Evolutionary conservation across 2,329 filamentous ascomycete genomes (phyloP).

Genomic region (Aspergillus glaucus): DNA sequence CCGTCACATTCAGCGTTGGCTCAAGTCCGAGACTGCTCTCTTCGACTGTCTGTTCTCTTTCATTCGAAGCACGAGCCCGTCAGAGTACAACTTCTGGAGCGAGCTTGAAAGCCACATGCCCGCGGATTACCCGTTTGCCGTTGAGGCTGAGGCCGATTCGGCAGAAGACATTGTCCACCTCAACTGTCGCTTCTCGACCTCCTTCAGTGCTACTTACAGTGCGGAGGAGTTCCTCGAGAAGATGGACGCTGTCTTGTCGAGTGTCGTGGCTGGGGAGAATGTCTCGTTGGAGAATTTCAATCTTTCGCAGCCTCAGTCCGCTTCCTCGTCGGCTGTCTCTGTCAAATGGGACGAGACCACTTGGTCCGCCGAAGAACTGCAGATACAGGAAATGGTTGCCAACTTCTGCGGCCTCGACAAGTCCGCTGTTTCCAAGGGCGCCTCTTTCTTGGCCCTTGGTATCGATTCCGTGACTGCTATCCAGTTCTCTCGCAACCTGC

Average conservation of each 20-base stretch:
- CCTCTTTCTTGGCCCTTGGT: constrained; percentile 28
- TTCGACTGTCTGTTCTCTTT: constrained; percentile 33
- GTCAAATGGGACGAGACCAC: constrained; percentile 12
- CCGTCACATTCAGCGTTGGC: constrained; percentile 31
- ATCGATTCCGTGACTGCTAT: constrained; percentile 30
- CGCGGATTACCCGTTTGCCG: constrained; percentile 29
- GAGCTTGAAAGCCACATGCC: constrained; percentile 30
- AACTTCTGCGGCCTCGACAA: constrained; percentile 18
- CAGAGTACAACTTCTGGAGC: constrained; percentile 18
- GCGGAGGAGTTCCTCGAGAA: constrained; percentile 25
- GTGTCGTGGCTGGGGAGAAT: constrained; percentile 18
- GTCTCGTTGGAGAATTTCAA: constrained; percentile 19
- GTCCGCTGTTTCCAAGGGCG: constrained; percentile 19
- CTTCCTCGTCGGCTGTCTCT: background rate
- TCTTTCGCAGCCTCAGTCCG: constrained; percentile 6
- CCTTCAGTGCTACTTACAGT: constrained; percentile 17
- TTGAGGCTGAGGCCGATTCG: constrained; percentile 27
- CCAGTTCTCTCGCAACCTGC: constrained; percentile 25
- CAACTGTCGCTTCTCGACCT: constrained; percentile 19
- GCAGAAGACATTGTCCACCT: constrained; percentile 16
- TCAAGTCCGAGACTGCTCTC: constrained; percentile 23
- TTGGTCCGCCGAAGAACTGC: constrained; percentile 18
- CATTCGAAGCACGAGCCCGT: constrained; percentile 12
- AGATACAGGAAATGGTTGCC: constrained; percentile 17
- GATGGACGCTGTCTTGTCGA: constrained; percentile 25